phyloP scores from a whole-genome alignment of 2,329 filamentous ascomycete genomes.

The Stagonosporopsis chrysanthemi region DNA sequence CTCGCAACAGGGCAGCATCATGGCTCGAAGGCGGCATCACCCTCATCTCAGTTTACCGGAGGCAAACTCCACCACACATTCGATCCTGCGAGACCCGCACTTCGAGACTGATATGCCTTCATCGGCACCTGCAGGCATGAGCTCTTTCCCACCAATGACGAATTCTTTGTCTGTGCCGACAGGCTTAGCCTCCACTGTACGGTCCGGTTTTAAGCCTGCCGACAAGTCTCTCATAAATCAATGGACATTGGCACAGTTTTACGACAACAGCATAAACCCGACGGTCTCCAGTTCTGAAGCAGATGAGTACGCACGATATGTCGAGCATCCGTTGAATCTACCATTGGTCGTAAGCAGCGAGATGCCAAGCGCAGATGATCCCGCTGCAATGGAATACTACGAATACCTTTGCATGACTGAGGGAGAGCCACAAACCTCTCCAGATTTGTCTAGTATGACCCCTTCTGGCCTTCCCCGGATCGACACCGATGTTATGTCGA shows the following conservation, averaged over 20 bases:
- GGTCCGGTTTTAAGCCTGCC: slow-evolving; percentile 57
- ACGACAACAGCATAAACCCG: slow-evolving; percentile 85
- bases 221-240: slow-evolving; percentile 85
- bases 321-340: slow-evolving; percentile 85
- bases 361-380: slow-evolving; percentile 59
- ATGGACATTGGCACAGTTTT: slow-evolving; percentile 86
- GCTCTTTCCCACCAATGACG: slow-evolving; percentile 33
- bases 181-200: slow-evolving; percentile 34
- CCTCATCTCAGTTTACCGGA: slow-evolving; percentile 34
- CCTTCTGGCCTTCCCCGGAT: slow-evolving; percentile 24
- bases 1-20: slow-evolving; percentile 29
- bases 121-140: slow-evolving; percentile 25
- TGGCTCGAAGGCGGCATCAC: slow-evolving; percentile 30
- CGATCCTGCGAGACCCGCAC: slow-evolving; percentile 53
- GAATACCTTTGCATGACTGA: slow-evolving; percentile 74
- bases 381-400: slow-evolving; percentile 71
- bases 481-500: slow-evolving; percentile 36
- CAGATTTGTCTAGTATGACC: slow-evolving; percentile 28
- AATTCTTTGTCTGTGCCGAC: slow-evolving; percentile 42
- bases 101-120: slow-evolving; percentile 43
- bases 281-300: slow-evolving; percentile 78
- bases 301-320: slow-evolving; percentile 87
- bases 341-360: slow-evolving; percentile 80
- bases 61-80: slow-evolving; percentile 50
- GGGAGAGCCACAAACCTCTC: slow-evolving; percentile 23